phyloP scores from a whole-genome alignment of 164 flowering plant genomes.

The Aristolochia fimbriata region DNA sequence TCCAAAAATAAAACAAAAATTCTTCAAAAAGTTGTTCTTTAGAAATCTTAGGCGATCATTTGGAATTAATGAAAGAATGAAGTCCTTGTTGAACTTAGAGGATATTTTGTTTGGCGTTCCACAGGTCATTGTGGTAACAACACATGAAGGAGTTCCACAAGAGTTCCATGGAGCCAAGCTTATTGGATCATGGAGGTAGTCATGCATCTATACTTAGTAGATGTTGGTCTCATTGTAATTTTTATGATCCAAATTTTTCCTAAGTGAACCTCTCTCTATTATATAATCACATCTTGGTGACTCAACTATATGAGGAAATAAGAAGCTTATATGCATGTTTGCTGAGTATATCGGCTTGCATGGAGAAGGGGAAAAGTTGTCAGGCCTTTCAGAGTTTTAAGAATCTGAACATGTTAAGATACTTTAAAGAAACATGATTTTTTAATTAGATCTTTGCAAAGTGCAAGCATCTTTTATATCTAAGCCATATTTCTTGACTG shows the following conservation, averaged over 20 bases:
- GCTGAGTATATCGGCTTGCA: neutral
- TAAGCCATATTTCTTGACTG: neutral
- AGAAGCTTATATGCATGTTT: neutral
- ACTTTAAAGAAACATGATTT: neutral
- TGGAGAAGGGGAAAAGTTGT: neutral
- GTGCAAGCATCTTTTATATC: neutral
- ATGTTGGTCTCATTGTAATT: neutral
- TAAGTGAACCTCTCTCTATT: neutral
- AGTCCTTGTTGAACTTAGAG: neutral
- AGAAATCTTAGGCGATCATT: too few relatives aligned
- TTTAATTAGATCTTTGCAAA: neutral
- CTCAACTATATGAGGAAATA: neutral
- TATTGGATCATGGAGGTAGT: conserved; percentile 83
- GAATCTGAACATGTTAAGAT: neutral
- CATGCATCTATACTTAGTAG: neutral
- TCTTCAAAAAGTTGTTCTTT: too few relatives aligned
- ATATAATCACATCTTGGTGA: neutral
- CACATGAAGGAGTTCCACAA: conserved; percentile 93
- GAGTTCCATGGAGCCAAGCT: conserved; percentile 93
- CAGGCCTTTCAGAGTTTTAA: neutral
- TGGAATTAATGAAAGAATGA: too few relatives aligned
- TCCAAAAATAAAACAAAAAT: too few relatives aligned
- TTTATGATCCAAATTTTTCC: neutral
- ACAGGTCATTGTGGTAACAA: conserved; percentile 97
- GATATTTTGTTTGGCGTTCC: conserved; percentile 10